These are phyloP conservation scores for Zopfia rhizophila DNA, from an alignment of 2,329 filamentous ascomycete genomes.

Conservation along the genomic window DNA sequence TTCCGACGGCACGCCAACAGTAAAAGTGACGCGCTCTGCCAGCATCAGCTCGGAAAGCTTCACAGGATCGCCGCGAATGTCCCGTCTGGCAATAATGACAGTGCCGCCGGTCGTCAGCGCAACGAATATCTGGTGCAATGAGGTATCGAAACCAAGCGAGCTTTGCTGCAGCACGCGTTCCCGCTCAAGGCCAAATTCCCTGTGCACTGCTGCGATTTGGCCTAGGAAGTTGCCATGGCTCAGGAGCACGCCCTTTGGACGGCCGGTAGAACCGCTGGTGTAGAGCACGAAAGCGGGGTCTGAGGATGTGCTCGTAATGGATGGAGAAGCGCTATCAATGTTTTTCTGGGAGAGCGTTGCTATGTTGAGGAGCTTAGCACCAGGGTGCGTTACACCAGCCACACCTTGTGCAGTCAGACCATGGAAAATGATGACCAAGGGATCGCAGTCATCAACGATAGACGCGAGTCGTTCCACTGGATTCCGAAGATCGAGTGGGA, in stretches of 20 bases:
- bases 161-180: constrained; percentile 64
- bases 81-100: constrained; percentile 45
- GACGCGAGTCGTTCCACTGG: constrained; percentile 41
- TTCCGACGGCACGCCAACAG: constrained; percentile 54
- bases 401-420: constrained; percentile 16
- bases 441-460: constrained; percentile 42
- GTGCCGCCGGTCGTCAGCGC: constrained; percentile 53
- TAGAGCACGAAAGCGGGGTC: constrained; percentile 10
- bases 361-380: no score
- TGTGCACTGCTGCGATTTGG: constrained; percentile 44
- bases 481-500: constrained; percentile 53
- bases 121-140: constrained; percentile 52
- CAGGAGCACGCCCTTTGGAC: constrained; percentile 17
- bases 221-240: constrained; percentile 51
- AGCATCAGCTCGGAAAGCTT: constrained; percentile 49
- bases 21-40: constrained; percentile 49
- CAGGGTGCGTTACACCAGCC: no score
- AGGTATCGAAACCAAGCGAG: constrained; percentile 53
- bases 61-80: constrained; percentile 43
- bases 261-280: constrained; percentile 22
- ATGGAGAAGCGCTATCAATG: not conserved
- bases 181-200: constrained; percentile 2
- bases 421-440: constrained; percentile 41
- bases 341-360: no score
- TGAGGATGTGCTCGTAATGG: constrained; percentile 40